phyloP scores from a whole-genome alignment of 2,329 filamentous ascomycete genomes.

The Coniella lustricola region DNA sequence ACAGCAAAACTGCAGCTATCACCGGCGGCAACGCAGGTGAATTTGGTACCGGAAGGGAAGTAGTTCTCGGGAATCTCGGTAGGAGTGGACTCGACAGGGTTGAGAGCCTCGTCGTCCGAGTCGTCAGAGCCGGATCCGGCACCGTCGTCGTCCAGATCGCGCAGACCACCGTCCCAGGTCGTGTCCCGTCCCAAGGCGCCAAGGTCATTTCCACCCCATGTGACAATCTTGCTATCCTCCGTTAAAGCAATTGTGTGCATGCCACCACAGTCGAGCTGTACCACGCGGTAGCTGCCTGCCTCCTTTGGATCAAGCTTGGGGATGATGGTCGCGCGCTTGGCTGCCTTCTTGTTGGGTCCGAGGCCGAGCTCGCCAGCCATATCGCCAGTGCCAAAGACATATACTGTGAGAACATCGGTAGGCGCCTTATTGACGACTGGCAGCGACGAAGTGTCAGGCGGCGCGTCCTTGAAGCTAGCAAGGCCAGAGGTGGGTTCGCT shows the following conservation, averaged over 20 bases:
- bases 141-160: conserved; percentile 44
- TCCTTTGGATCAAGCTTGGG: conserved; percentile 17
- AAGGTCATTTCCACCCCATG: conserved; percentile 66
- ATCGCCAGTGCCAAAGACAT: conserved; percentile 30
- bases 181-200: conserved; percentile 59
- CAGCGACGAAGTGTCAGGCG: conserved; percentile 13
- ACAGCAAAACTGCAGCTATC: conserved; percentile 57
- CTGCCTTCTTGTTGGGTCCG: conserved; percentile 18
- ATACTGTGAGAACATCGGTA: conserved; percentile 16
- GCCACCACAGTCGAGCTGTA: conserved; percentile 56
- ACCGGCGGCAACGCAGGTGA: conserved; percentile 51
- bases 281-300: conserved; percentile 28
- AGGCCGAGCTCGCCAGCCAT: conserved; percentile 37
- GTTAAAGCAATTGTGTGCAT: conserved; percentile 63
- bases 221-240: conserved; percentile 58
- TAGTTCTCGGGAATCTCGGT: conserved; percentile 41
- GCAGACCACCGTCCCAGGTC: conserved; percentile 44
- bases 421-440: conserved; percentile 15
- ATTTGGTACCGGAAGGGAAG: conserved; percentile 48
- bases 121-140: conserved; percentile 64
- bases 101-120: conserved; percentile 44
- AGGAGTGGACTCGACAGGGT: conserved; percentile 53
- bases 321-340: conserved; percentile 16
- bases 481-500: conserved; percentile 11
- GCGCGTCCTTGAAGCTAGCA: conserved; percentile 10